Conservation (phyloP, 768 basidiomycete genomes). For the Psilocybe tampanensis region DNA sequence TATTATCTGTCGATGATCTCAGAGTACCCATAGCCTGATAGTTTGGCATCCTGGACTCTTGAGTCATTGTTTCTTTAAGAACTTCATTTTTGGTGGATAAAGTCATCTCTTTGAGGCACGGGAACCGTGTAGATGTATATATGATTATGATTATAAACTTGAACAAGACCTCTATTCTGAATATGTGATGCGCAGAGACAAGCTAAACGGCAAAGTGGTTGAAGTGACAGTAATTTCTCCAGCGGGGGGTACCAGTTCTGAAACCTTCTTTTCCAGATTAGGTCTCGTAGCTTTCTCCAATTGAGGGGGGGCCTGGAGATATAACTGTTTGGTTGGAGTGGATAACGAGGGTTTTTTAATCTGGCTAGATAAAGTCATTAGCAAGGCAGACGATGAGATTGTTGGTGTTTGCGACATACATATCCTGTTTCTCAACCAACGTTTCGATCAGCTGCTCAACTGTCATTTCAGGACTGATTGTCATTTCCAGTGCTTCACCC, state of each 20-base stretch:
- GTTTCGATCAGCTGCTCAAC: constrained; percentile 89
- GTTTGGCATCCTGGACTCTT: too few species aligned
- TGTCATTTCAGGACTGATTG: constrained; percentile 70
- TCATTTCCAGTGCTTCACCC: constrained; percentile 79
- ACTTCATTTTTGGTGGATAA: not conserved
- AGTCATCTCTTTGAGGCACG: not conserved
- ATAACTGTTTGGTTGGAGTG: constrained; percentile 73
- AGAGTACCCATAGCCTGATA: too few species aligned
- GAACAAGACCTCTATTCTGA: constrained; percentile 21
- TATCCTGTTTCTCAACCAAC: constrained; percentile 84
- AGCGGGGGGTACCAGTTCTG: constrained; percentile 75
- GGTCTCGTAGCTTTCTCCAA: constrained; percentile 88
- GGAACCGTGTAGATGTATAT: not conserved
- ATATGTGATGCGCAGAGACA: constrained; percentile 69
- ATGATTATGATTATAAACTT: not conserved
- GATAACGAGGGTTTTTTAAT: constrained; percentile 96
- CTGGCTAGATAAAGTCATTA: constrained; percentile 58
- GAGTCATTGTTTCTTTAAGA: too few species aligned
- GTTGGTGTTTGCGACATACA: constrained; percentile 56
- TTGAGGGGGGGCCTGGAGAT: constrained; percentile 92
- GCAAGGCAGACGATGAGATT: constrained; percentile 2
- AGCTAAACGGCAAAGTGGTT: constrained; percentile 83
- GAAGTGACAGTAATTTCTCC: constrained; percentile 89
- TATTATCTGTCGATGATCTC: constrained; percentile 71
- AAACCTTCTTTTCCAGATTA: constrained; percentile 86